Evolutionary conservation across 2,329 filamentous ascomycete species (phyloP).

Genomic region (Sclerotinia nivalis): DNA sequence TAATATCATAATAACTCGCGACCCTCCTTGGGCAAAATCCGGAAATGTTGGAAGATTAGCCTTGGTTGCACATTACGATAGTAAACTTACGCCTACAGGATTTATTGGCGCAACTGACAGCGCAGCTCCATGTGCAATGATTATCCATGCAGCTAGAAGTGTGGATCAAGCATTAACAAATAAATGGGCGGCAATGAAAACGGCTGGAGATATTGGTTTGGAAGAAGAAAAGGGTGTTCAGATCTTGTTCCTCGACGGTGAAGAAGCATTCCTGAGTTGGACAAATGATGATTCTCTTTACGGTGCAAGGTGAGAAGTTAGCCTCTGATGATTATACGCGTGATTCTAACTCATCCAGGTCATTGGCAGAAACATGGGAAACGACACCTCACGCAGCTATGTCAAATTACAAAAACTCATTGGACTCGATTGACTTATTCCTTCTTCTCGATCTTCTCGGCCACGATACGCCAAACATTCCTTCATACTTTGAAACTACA

Average conservation of each 20-base stretch:
- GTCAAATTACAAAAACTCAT: conserved; percentile 72
- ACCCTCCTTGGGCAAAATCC: conserved; percentile 75
- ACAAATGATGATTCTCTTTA: conserved; percentile 82
- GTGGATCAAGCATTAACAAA: conserved; percentile 76
- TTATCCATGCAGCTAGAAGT: conserved; percentile 80
- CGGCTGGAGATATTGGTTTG: conserved; percentile 56
- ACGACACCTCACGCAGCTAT: conserved; percentile 64
- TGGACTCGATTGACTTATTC: conserved; percentile 83
- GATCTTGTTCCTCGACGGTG: conserved; percentile 86
- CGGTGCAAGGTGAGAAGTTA: conserved; percentile 67
- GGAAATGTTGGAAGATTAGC: conserved; percentile 82
- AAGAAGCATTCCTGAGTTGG: conserved; percentile 88
- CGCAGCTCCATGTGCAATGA: conserved; percentile 89
- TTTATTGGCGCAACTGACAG: conserved; percentile 95
- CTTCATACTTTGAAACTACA: conserved; percentile 85
- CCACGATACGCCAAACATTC: conserved; percentile 64
- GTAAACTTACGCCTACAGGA: conserved; percentile 73
- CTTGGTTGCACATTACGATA: conserved; percentile 93
- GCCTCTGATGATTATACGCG: not conserved
- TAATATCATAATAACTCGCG: conserved; percentile 83
- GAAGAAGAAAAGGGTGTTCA: conserved; percentile 83
- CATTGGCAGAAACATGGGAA: conserved; percentile 84
- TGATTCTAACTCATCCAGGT: conserved; percentile 45
- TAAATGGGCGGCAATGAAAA: conserved; percentile 77
- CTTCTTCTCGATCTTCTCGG: conserved; percentile 90